Percentiles rank a stretch among this genome's conserved stretches.
These are phyloP conservation scores for Leptoxyphium fumago DNA, from an alignment of 2,329 filamentous ascomycete species.

Conservation along the genomic window DNA sequence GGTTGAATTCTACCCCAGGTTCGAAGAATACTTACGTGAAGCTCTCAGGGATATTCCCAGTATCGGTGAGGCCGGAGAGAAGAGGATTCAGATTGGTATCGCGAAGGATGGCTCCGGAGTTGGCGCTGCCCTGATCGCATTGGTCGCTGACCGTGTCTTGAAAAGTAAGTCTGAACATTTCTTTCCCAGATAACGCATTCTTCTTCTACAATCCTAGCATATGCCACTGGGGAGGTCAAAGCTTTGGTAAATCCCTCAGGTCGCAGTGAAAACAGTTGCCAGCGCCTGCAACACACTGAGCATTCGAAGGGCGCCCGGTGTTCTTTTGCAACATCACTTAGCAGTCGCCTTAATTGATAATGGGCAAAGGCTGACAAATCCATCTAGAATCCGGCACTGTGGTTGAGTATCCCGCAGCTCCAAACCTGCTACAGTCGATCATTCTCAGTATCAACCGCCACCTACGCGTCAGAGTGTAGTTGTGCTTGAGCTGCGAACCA, in stretches of 20 bases:
- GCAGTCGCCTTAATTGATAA: neutral
- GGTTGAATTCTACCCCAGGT: constrained; percentile 90
- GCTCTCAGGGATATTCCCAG: constrained; percentile 61
- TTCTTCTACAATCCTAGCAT: neutral
- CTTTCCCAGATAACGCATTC: neutral
- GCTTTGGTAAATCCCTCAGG: neutral
- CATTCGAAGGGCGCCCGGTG: neutral
- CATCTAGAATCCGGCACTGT: neutral
- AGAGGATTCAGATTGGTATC: constrained; percentile 82
- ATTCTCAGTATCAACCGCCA: neutral
- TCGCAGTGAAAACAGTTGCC: neutral
- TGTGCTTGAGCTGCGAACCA: no score
- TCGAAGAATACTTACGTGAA: constrained; percentile 76
- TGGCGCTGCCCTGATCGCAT: constrained; percentile 87
- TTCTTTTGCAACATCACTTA: neutral
- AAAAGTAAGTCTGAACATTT: constrained; percentile 8
- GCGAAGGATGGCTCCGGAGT: constrained; percentile 93
- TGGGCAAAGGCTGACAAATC: neutral
- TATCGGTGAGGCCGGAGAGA: constrained; percentile 65
- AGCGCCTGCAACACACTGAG: neutral
- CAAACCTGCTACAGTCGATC: neutral
- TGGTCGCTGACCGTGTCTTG: constrained; percentile 56
- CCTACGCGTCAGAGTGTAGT: neutral
- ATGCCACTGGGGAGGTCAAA: neutral
- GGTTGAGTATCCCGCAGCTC: neutral